A percentile compares a stretch with the other conserved stretches of the same genome.
These are phyloP conservation scores for Syncephalastrum sp. DNA, from an alignment of 371 early-diverging fungal species.

Conservation along the genomic window DNA sequence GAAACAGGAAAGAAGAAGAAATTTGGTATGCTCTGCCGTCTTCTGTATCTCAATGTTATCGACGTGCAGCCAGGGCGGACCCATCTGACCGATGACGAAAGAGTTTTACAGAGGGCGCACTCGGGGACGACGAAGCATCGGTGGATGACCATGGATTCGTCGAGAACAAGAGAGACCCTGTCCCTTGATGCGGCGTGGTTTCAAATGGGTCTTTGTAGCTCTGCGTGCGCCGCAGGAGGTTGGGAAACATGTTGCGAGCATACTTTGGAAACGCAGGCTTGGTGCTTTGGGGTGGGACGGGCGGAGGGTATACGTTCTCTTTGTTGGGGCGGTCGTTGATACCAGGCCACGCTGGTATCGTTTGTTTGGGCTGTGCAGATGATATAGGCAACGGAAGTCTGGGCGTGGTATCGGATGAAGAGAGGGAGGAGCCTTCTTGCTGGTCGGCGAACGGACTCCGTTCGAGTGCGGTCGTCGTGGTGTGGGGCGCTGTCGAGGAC, in stretches of 20 bases:
- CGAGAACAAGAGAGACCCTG: background rate
- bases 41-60: background rate
- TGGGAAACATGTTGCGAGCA: conserved; percentile 24
- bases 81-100: conserved; percentile 13
- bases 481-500: too few relatives aligned
- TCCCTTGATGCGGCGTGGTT: background rate
- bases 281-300: conserved; percentile 42
- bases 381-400: background rate
- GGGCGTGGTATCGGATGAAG: too few relatives aligned
- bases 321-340: conserved; percentile 31
- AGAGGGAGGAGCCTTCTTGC: background rate
- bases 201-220: conserved; percentile 13
- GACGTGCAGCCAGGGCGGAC: conserved; percentile 7
- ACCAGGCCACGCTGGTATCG: conserved; percentile 7
- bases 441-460: conserved; percentile 15
- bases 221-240: conserved; percentile 26
- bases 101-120: conserved; percentile 2
- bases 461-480: background rate
- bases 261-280: conserved; percentile 44
- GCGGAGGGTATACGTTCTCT: conserved; percentile 33
- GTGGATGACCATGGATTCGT: background rate
- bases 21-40: too few relatives aligned
- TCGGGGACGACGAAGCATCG: too few relatives aligned
- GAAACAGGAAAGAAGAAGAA: too few relatives aligned
- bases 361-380: conserved; percentile 5